phyloP scores from a whole-genome alignment of 176 grass and related monocot species.

The Rhynchospora breviuscula region DNA sequence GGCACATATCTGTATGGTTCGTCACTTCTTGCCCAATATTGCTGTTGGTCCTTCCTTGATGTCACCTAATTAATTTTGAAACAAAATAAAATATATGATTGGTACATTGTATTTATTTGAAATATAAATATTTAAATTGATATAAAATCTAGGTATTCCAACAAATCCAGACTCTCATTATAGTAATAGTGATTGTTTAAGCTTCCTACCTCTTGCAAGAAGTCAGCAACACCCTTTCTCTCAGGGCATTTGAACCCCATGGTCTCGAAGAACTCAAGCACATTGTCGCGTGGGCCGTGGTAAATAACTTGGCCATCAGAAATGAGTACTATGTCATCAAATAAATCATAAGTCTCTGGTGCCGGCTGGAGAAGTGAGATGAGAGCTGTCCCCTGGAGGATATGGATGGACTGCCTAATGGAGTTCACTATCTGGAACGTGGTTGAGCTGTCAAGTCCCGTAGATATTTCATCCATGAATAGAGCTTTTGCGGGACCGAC shows the following conservation, averaged over 20 bases:
- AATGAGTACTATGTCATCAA: constrained; percentile 82
- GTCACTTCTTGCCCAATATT: constrained; percentile 56
- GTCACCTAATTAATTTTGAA: constrained; percentile 33
- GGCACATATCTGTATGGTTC: constrained; percentile 52
- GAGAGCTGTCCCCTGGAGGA: constrained; percentile 66
- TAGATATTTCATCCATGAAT: constrained; percentile 98
- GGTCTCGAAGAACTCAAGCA: constrained; percentile 80
- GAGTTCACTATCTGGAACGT: constrained; percentile 91
- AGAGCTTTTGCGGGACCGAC: constrained; percentile 73
- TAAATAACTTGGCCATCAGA: constrained; percentile 83
- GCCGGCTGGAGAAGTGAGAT: constrained; percentile 84
- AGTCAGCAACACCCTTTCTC: constrained; percentile 69
- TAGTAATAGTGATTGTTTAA: background rate
- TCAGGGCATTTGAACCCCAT: constrained; percentile 68
- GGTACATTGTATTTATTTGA: background rate
- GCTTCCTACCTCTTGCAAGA: constrained; percentile 71
- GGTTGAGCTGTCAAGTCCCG: constrained; percentile 89
- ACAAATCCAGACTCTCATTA: background rate
- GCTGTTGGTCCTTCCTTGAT: constrained; percentile 78
- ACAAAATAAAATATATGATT: background rate
- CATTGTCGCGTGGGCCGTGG: constrained; percentile 60
- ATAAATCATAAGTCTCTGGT: constrained; percentile 82
- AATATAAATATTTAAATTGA: background rate
- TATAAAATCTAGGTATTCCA: background rate
- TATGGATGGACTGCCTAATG: constrained; percentile 74